phyloP scores from a whole-genome alignment of 495 filamentous ascomycete species.

The Neurospora pannonica region DNA sequence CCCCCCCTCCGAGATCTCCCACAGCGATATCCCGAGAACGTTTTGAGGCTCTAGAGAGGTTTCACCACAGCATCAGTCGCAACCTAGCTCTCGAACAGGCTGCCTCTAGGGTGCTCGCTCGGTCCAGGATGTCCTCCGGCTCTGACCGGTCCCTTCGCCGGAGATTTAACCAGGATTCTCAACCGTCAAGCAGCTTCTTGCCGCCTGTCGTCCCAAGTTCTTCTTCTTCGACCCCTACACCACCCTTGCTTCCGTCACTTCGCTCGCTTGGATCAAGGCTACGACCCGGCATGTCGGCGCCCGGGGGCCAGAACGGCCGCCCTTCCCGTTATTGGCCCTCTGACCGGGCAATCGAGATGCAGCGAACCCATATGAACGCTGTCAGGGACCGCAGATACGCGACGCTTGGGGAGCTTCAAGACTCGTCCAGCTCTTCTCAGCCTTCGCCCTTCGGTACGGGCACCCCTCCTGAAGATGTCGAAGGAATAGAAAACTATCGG shows the following conservation, averaged over 20 bases:
- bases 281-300: slow-evolving; percentile 18
- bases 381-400: background rate
- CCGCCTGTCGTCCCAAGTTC: slow-evolving; percentile 5
- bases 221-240: slow-evolving; percentile 7
- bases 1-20: background rate
- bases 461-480: slow-evolving; percentile 13
- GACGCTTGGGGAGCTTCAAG: slow-evolving; percentile 8
- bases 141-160: slow-evolving; percentile 23
- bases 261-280: slow-evolving; percentile 26
- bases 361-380: slow-evolving; percentile 6
- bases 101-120: slow-evolving; percentile 1
- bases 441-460: background rate
- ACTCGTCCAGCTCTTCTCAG: background rate
- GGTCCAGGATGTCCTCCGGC: slow-evolving; percentile 29
- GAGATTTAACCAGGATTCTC: slow-evolving; percentile 29
- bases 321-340: slow-evolving; percentile 21
- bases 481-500: slow-evolving; percentile 16
- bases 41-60: slow-evolving; percentile 30
- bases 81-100: slow-evolving; percentile 1
- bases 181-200: slow-evolving; percentile 17
- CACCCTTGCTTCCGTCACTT: slow-evolving; percentile 31
- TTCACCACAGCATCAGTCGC: slow-evolving; percentile 20
- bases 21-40: background rate
- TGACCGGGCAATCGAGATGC: slow-evolving; percentile 23
- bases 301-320: slow-evolving; percentile 8